A percentile compares a stretch with the other conserved stretches of the same genome.
These are phyloP conservation scores for Lenwebbia sp. DNA, from an alignment of 345 rosid species.

Conservation along the genomic window DNA sequence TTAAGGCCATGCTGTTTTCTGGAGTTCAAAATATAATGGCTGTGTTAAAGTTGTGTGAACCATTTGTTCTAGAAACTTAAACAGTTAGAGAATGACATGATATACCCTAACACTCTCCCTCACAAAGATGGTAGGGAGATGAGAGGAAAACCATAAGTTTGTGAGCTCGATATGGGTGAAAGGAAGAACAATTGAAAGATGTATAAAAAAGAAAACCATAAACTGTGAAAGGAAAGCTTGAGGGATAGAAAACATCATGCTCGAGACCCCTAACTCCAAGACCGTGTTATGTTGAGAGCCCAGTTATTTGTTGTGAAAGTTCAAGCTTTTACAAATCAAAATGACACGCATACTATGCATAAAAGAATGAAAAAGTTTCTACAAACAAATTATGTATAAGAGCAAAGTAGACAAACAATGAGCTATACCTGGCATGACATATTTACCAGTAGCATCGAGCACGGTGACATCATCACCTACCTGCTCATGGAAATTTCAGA, in stretches of 20 bases:
- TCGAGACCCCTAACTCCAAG: neutral
- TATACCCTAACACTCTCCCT: neutral
- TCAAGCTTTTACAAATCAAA: neutral
- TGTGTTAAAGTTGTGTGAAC: neutral
- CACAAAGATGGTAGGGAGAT: neutral
- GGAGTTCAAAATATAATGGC: neutral
- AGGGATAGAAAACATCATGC: neutral
- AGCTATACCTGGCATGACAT: slow-evolving; percentile 84
- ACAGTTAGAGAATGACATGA: neutral
- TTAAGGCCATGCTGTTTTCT: neutral
- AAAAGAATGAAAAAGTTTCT: neutral
- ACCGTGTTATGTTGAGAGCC: neutral
- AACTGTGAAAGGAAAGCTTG: neutral
- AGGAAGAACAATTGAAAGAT: neutral
- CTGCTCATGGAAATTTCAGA: slow-evolving; percentile 13
- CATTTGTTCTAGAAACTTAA: neutral
- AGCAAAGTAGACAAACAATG: neutral
- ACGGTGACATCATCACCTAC: slow-evolving; percentile 79
- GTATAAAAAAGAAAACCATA: neutral
- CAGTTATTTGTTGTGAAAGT: neutral
- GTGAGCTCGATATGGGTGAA: neutral
- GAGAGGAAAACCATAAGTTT: neutral
- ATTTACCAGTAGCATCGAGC: slow-evolving; percentile 88
- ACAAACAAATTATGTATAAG: neutral
- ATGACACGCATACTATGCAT: neutral